These are phyloP conservation scores for Kuraishia molischiana DNA, from an alignment of 805 yeast species.

Conservation along the genomic window DNA sequence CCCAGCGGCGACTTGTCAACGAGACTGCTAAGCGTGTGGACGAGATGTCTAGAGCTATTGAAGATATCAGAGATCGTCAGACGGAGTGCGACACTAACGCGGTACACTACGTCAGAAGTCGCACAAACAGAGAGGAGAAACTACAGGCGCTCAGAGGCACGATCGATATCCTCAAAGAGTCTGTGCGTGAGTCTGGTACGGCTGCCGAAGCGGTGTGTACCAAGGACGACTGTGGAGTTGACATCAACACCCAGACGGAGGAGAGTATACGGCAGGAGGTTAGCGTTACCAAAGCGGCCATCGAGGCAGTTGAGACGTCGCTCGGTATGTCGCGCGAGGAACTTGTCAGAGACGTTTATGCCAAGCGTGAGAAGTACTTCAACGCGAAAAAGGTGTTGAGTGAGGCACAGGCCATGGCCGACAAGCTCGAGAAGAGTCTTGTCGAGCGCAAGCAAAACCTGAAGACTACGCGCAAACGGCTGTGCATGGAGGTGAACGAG, in stretches of 20 bases:
- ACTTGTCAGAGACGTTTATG: conserved; percentile 36
- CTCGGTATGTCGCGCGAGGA: conserved; percentile 49
- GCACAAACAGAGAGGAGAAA: neutral
- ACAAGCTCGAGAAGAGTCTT: conserved; percentile 24
- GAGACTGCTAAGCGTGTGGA: neutral
- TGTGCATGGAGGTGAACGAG: conserved; percentile 38
- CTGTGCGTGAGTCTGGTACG: neutral
- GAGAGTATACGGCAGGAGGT: conserved; percentile 42
- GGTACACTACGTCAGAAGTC: neutral
- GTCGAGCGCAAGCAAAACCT: conserved; percentile 32
- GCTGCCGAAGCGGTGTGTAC: neutral
- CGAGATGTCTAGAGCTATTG: neutral
- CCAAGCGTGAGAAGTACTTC: conserved; percentile 30
- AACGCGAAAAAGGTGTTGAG: conserved; percentile 30
- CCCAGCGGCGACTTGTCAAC: neutral
- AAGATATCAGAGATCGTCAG: neutral
- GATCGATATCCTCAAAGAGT: neutral
- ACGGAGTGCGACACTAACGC: neutral
- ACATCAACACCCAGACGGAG: conserved; percentile 21
- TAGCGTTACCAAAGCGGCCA: conserved; percentile 30
- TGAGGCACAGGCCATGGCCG: conserved; percentile 19
- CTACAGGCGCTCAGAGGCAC: neutral
- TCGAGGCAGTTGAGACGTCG: conserved; percentile 40
- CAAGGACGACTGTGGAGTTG: neutral
- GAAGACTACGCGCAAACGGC: conserved; percentile 25